Evolutionary conservation across 805 yeast species (phyloP), one percentile per base, ranked within the genome.

Genomic region (Candida stauntonica): DNA sequence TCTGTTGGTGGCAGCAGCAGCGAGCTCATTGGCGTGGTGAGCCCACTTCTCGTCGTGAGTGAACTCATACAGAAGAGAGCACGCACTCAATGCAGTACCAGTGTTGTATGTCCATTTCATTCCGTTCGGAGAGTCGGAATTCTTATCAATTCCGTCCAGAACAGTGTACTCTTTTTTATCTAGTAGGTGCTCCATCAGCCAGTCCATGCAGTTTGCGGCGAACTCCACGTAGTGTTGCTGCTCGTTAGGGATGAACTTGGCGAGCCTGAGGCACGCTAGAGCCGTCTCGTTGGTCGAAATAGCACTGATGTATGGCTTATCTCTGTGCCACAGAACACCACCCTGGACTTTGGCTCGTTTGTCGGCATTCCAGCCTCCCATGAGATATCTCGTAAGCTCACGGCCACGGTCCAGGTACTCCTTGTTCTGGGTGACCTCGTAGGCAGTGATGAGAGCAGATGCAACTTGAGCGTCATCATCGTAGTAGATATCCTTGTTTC

Each of bases 391-490:
- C 39, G 73, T 78, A 48, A 78, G 63, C 46, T 77, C 82, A 35
- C 75, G 64, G 7, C 79, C 83, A 47, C 66, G 64, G 47, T 72
- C 77, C 44, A 81, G 62, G 52, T 66, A 77, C 32, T 63, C 62
- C 47, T 62, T 62, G 45, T 79, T 73, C 2, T 72, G 73, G 1
- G 86, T 79, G 17, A 77, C 85, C 51, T 80, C 87, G 52, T 76
- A 81, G 2, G 85, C 84, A 3, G 78, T 70, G 41, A 82, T 62
- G 48, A 79, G 64, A 3, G 80, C 81, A 49, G 78, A 67, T 13
- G 83, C 81, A 12, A 81, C 76, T 55, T 81, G 89, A 3, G 88
- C 89, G 54, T 81, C 83, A 52, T 81, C 89, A 52, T 81, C 87
- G 45, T 77, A 77, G 57, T 81, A 80, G 29, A 81, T 75, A 55